Percentiles rank a stretch among this genome's conserved stretches.
These are phyloP conservation scores for Paraconiothyrium brasiliense DNA, from an alignment of 2,329 filamentous ascomycete species.

Conservation along the genomic window DNA sequence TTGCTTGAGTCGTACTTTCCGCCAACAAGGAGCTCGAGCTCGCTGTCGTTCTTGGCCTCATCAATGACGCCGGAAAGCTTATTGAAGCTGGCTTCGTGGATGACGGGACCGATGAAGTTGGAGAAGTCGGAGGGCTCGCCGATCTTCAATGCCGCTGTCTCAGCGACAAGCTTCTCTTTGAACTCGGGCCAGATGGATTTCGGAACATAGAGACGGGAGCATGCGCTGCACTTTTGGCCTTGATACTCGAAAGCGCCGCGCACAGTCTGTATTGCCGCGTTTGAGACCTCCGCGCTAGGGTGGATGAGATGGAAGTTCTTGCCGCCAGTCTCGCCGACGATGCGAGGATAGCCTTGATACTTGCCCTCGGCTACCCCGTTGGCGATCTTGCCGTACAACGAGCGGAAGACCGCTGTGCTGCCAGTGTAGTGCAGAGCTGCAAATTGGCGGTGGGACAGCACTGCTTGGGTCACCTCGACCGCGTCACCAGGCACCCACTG, in stretches of 20 bases:
- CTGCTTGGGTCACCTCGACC: conserved; percentile 80
- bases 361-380: conserved; percentile 80
- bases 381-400: conserved; percentile 87
- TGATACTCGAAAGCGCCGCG: conserved; percentile 91
- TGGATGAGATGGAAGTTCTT: conserved; percentile 94
- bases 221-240: conserved; percentile 90
- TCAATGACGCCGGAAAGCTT: conserved; percentile 82
- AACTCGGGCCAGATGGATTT: conserved; percentile 78
- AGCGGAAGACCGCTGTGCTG: conserved; percentile 89
- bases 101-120: conserved; percentile 89
- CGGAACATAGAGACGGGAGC: conserved; percentile 81
- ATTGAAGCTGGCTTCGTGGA: conserved; percentile 82
- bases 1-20: conserved; percentile 80
- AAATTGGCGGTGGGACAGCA: conserved; percentile 80
- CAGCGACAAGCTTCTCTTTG: conserved; percentile 70
- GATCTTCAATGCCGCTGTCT: conserved; percentile 75
- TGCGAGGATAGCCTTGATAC: conserved; percentile 85
- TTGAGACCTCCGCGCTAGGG: conserved; percentile 77
- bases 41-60: conserved; percentile 76
- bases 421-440: conserved; percentile 95
- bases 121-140: conserved; percentile 74
- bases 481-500: conserved; percentile 93
- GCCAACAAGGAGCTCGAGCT: conserved; percentile 77
- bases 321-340: conserved; percentile 89
- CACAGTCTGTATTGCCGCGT: conserved; percentile 82